A percentile compares a stretch with the other conserved stretches of the same genome.
Conservation (phyloP, 345 rosid species). For the Turnera subulata region DNA sequence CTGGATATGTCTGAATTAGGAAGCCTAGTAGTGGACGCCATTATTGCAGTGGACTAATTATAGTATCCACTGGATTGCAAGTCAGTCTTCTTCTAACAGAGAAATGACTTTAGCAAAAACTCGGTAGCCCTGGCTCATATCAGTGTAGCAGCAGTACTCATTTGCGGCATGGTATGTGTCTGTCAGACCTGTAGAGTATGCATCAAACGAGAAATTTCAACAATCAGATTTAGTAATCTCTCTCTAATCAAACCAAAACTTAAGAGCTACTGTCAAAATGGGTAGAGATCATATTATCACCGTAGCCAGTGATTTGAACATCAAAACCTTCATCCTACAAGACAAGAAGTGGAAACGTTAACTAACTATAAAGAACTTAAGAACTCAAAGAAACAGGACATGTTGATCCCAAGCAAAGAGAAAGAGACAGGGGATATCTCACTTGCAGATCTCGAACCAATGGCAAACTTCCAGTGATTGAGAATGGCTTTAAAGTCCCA, state of each 20-base stretch:
- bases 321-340: slow-evolving; percentile 91
- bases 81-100: slow-evolving; percentile 65
- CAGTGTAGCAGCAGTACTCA: slow-evolving; percentile 84
- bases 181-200: slow-evolving; percentile 67
- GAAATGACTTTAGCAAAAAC: slow-evolving; percentile 69
- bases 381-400: not conserved
- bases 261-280: not conserved
- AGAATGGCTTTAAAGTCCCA: slow-evolving; percentile 88
- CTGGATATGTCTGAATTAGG: too few species aligned
- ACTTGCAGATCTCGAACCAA: slow-evolving; percentile 86
- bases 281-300: too few species aligned
- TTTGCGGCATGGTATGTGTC: slow-evolving; percentile 94
- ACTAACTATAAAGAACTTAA: slow-evolving; percentile 1
- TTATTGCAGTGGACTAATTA: too few species aligned
- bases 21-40: too few species aligned
- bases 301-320: slow-evolving; percentile 90
- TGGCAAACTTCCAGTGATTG: slow-evolving; percentile 92
- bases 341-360: slow-evolving; percentile 6
- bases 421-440: slow-evolving; percentile 19
- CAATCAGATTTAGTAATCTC: too few species aligned
- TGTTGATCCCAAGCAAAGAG: not conserved
- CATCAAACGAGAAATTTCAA: too few species aligned
- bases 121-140: slow-evolving; percentile 85
- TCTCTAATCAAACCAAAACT: too few species aligned
- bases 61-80: too few species aligned